Evolutionary conservation across 2,329 filamentous ascomycete species (phyloP).

Genomic region (Pseudophaeomoniella oleicola): DNA sequence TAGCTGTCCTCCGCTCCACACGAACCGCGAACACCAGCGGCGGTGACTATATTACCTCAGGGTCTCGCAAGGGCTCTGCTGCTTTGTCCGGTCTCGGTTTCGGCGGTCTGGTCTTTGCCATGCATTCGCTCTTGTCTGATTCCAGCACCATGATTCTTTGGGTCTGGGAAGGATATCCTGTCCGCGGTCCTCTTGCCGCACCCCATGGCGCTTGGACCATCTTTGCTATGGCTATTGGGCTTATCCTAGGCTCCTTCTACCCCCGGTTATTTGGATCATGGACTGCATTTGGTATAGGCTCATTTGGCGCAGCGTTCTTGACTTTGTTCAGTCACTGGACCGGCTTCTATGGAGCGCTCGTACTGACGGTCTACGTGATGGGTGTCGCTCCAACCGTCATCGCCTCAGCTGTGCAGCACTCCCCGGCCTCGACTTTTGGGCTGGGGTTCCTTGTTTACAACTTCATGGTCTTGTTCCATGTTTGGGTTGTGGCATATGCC

Average conservation of each 20-base stretch:
- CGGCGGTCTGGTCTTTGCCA: conserved; percentile 69
- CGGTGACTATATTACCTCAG: conserved; percentile 33
- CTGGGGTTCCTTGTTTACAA: conserved; percentile 86
- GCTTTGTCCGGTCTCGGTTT: conserved; percentile 62
- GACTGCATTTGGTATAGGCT: conserved; percentile 65
- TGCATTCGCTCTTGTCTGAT: conserved; percentile 88
- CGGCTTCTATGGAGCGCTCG: conserved; percentile 73
- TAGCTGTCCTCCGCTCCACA: conserved; percentile 64
- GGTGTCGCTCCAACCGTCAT: conserved; percentile 65
- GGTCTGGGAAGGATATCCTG: conserved; percentile 93
- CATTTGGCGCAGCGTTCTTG: conserved; percentile 61
- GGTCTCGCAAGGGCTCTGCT: conserved; percentile 50
- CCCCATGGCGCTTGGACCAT: conserved; percentile 85
- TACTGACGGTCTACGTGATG: conserved; percentile 65
- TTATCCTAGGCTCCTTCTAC: conserved; percentile 59
- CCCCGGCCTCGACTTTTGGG: conserved; percentile 68
- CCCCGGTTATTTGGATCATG: conserved; percentile 62
- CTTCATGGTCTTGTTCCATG: conserved; percentile 87
- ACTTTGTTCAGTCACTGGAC: conserved; percentile 70
- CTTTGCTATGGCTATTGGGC: conserved; percentile 69
- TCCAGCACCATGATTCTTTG: conserved; percentile 98
- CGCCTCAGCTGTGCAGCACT: conserved; percentile 59
- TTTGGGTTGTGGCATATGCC: conserved; percentile 96
- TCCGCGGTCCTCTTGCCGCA: conserved; percentile 72
- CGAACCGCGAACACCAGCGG: conserved; percentile 42